Evolutionary conservation across 2,329 filamentous ascomycete species (phyloP), one percentile per base, ranked within the genome.

Genomic region (Aureobasidium sp.): DNA sequence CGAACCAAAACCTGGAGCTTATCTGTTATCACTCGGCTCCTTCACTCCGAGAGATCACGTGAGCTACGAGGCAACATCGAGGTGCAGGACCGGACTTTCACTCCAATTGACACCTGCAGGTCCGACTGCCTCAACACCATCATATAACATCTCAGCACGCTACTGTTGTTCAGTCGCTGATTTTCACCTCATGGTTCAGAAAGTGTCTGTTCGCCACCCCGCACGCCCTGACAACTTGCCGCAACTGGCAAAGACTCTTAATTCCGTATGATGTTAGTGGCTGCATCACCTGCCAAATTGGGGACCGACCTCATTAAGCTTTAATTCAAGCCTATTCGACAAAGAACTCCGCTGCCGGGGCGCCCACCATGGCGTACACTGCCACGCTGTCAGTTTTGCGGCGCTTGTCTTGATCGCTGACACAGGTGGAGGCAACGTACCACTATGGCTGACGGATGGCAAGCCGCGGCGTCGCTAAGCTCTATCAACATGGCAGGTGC

Each of bases 381-480:
- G 53, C 55, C 55, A 59, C 55, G n/a, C 29, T 59, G 55, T 59
- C 43, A 46, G 43, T 47, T 10, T 5, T 17, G 41, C 34, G n/a
- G 20, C 29, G 8, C 43, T 27, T 39, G 44, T 47, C 43, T 59
- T 36, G 20, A 10, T 41, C 5, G 26, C 43, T 50, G 44, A 59
- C 56, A 41, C 44, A 46, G 24, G 56, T 48, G 56, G 56, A 50
- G 44, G 56, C 36, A 34, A 34, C 24, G 24, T 37, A 43, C 15
- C 26, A 17, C 24, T 41, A 41, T 59, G 56, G 41, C 44, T 59
- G 43, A 29, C 55, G 41, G 55, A n/a, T 37, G 32, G 43, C 44
- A 50, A 32, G 44, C 56, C 56, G 17, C 34, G 41, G 44, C 15
- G 6, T 41, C 56, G 56, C 44, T 50, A 59, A 59, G 56, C 44